Evolutionary conservation across 345 rosid genomes (phyloP), one percentile per base, ranked within the genome.

Genomic region (Melaleuca alternifolia): DNA sequence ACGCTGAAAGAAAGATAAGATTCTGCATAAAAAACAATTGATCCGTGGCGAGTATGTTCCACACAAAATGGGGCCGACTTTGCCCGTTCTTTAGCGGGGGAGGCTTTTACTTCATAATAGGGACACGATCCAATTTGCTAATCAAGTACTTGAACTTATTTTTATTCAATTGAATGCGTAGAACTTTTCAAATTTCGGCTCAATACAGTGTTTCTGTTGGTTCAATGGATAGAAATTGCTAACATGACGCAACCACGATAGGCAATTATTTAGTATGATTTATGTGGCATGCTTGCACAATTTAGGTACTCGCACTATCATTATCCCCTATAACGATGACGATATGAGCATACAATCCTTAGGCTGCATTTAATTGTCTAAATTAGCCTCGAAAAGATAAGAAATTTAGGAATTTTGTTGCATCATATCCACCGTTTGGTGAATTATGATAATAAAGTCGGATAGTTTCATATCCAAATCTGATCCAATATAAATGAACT

Each of bases 351-450:
- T 56, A 56, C 28, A 24, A 24, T 13, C 24, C 3, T 24, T 24
- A 10, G 0, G 28, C 0, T 23, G 1, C 1, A 0, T 56, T 56
- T 24, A 0, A 5, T 24, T 0, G 12, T 56, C 0, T 56, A 12
- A 56, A 56, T 56, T 10, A 56, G 3, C 3, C 3, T 23, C 10
- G 6, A 24, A 9, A 56, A 23, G 0, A 23, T 56, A 56, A 10
- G 0, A 24, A 56, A 56, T 56, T 12, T 13, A 51, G 7, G 16
- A 51, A 51, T 51, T 51, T 51, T 51, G 20, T 1, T 14, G 15
- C 13, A 51, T 51, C 54, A 51, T 14, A 3, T 51, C 18, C 1
- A 51, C 16, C 13, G 15, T 51, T 14, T 3, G 18, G 54, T 51
- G 6, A 51, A 51, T 51, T 6, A 52, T 24, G 24, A 13, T 10